phyloP scores from a whole-genome alignment of 495 filamentous ascomycete species.

The Aspergillus sparsus region DNA sequence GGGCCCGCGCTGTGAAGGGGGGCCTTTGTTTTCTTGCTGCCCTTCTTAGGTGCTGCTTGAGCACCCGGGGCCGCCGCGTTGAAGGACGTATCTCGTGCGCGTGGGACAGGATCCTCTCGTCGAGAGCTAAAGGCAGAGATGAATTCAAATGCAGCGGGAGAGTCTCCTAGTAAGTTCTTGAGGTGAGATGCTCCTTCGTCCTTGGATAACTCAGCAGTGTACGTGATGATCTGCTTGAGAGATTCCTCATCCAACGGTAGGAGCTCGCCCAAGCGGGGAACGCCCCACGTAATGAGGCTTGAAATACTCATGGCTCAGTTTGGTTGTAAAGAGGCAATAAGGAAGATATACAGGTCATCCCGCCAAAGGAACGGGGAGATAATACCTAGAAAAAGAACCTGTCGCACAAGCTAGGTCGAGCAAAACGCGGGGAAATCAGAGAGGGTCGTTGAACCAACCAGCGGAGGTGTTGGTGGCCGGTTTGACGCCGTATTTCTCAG shows the following conservation, averaged over 20 bases:
- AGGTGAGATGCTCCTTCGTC: constrained; percentile 79
- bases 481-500: constrained; percentile 23
- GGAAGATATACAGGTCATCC: neutral
- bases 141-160: constrained; percentile 82
- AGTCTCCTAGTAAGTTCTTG: constrained; percentile 84
- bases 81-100: constrained; percentile 23
- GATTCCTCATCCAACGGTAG: constrained; percentile 83
- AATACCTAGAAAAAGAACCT: neutral
- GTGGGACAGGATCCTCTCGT: constrained; percentile 49
- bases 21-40: constrained; percentile 58
- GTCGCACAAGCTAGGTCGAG: too few species aligned
- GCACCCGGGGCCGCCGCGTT: constrained; percentile 25
- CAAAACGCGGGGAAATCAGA: neutral
- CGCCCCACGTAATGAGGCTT: constrained; percentile 51
- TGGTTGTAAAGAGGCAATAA: neutral
- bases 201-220: constrained; percentile 71
- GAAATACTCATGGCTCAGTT: constrained; percentile 19
- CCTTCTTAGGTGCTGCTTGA: constrained; percentile 27
- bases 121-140: constrained; percentile 87
- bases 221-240: constrained; percentile 76
- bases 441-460: constrained; percentile 3
- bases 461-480: neutral
- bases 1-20: constrained; percentile 62
- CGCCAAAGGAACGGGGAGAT: neutral
- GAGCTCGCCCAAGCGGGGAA: constrained; percentile 71